A percentile compares a stretch with the other conserved stretches of the same genome.
These are phyloP conservation scores for Trapa bicornis DNA, from an alignment of 345 rosid genomes.

Conservation along the genomic window DNA sequence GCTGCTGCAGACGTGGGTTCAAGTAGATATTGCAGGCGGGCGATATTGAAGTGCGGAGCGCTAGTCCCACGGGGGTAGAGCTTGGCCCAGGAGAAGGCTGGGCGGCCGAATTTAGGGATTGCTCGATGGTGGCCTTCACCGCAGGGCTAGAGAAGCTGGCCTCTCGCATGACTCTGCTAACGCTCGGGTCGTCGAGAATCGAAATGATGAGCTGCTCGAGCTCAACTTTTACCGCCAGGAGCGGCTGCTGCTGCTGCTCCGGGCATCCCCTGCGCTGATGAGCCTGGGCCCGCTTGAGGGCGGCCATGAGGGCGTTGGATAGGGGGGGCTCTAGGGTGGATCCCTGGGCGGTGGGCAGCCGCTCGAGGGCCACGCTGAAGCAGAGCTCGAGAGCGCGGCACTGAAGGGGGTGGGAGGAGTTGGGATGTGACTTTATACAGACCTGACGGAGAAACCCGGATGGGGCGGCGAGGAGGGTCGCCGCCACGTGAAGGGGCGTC, in stretches of 20 bases:
- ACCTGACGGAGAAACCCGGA: slow-evolving; percentile 81
- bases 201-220: slow-evolving; percentile 93
- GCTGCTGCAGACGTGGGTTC: slow-evolving; percentile 67
- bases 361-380: slow-evolving; percentile 81
- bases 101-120: slow-evolving; percentile 40
- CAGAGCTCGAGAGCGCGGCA: slow-evolving; percentile 91
- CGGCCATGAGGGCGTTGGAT: slow-evolving; percentile 96
- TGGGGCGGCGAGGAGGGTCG: slow-evolving; percentile 59
- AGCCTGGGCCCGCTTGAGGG: slow-evolving; percentile 93
- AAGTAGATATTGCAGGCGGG: slow-evolving; percentile 43
- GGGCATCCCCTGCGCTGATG: slow-evolving; percentile 99
- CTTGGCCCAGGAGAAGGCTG: slow-evolving; percentile 17
- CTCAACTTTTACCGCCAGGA: slow-evolving; percentile 94
- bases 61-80: slow-evolving; percentile 40
- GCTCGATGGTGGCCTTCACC: slow-evolving; percentile 88
- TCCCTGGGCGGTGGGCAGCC: slow-evolving; percentile 57
- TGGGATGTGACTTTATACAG: slow-evolving; percentile 85
- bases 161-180: slow-evolving; percentile 93
- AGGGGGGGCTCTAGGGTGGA: slow-evolving; percentile 59
- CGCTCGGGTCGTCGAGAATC: slow-evolving; percentile 95
- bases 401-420: slow-evolving; percentile 88
- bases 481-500: slow-evolving; percentile 83
- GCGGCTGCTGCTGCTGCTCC: slow-evolving; percentile 94
- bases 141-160: slow-evolving; percentile 97
- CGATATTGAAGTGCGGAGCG: slow-evolving; percentile 36